Conservation (phyloP, 2,329 filamentous ascomycete genomes). For the Pseudomassariella vexata region DNA sequence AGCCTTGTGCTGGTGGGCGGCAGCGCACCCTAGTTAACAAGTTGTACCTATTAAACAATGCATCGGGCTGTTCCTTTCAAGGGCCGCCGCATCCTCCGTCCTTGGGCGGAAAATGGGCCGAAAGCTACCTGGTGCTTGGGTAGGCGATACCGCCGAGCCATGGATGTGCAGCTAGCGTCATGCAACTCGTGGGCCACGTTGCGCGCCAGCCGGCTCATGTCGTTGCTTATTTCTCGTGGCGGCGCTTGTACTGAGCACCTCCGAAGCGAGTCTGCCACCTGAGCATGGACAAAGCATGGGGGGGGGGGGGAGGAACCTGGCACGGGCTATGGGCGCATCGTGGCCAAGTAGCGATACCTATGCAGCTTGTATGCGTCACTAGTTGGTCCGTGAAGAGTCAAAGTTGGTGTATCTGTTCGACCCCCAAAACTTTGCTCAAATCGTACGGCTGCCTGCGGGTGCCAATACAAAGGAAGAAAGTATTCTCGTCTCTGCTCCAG, state of each 20-base stretch:
- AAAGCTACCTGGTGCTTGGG: conserved; percentile 9
- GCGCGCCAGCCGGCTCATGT: too few species aligned
- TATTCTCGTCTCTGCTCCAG: too few species aligned
- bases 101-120: conserved; percentile 5
- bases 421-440: too few species aligned
- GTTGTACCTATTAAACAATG: conserved; percentile 3
- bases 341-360: background rate
- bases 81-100: conserved; percentile 7
- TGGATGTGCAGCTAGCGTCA: conserved; percentile 3
- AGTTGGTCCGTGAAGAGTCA: too few species aligned
- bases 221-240: conserved; percentile 9
- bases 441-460: too few species aligned
- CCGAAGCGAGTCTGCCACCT: conserved; percentile 1
- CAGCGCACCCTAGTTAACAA: too few species aligned
- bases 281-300: background rate
- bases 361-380: too few species aligned
- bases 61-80: conserved; percentile 2
- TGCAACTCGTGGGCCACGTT: too few species aligned
- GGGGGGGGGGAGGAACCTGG: background rate
- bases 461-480: too few species aligned
- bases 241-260: conserved; percentile 7
- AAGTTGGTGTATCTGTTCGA: too few species aligned
- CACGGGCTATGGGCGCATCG: background rate
- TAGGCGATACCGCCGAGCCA: conserved; percentile 4
- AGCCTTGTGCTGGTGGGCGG: too few species aligned